These are phyloP conservation scores for Saposhnikovia divaricata DNA, from an alignment of 129 eudicot species.

Conservation along the genomic window DNA sequence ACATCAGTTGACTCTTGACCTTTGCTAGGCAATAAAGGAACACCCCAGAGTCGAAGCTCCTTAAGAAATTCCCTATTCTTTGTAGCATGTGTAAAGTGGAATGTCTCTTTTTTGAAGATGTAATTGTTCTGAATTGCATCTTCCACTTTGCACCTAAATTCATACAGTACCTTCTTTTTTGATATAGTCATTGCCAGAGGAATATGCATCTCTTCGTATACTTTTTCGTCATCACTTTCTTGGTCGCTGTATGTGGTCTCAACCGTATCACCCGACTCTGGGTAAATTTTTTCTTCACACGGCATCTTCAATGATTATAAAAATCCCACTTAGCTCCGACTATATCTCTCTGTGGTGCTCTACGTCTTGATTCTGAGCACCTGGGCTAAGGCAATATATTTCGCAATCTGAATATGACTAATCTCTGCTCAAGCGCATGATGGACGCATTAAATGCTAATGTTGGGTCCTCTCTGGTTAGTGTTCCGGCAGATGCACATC, in stretches of 20 bases:
- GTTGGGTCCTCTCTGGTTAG: constrained; percentile 17
- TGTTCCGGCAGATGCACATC: constrained; percentile 18
- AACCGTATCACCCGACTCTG: not conserved
- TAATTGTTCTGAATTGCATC: constrained; percentile 43
- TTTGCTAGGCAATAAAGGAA: constrained; percentile 64
- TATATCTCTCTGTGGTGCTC: not conserved
- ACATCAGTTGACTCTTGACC: constrained; percentile 43
- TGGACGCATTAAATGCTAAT: not conserved
- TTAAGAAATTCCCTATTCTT: constrained; percentile 25
- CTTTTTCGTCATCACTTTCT: constrained; percentile 7
- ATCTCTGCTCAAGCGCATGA: not conserved
- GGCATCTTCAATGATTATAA: constrained; percentile 17
- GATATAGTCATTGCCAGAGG: constrained; percentile 24
- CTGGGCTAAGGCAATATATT: not conserved
- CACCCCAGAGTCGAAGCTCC: constrained; percentile 65
- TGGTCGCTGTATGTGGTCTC: constrained; percentile 7
- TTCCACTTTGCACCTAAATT: constrained; percentile 48
- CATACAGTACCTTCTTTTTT: constrained; percentile 29
- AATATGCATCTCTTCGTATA: constrained; percentile 8
- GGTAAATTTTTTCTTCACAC: constrained; percentile 20
- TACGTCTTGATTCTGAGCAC: not conserved
- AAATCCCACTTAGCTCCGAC: not conserved
- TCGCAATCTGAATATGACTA: not conserved
- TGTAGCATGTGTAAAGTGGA: not conserved
- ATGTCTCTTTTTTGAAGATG: constrained; percentile 14